phyloP scores from a whole-genome alignment of 305 asterid genomes.

The Fraxinus xanthoxyloides region DNA sequence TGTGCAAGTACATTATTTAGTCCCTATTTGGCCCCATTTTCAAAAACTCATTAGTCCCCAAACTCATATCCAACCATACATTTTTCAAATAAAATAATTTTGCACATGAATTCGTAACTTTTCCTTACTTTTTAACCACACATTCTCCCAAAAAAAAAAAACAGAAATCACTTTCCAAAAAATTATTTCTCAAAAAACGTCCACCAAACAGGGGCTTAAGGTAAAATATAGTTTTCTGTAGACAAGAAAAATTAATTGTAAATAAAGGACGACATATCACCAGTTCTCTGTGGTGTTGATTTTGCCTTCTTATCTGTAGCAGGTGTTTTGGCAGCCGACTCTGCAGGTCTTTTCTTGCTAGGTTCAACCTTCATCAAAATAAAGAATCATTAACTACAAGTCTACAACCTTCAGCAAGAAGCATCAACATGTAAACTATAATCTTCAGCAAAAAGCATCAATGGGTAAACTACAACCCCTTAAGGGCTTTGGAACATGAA shows the following conservation, averaged over 20 bases:
- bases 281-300: conserved; percentile 71
- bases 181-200: background rate
- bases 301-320: conserved; percentile 69
- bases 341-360: conserved; percentile 67
- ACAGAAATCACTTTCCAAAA: background rate
- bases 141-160: background rate
- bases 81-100: too few species aligned
- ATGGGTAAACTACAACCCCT: background rate
- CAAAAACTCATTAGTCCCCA: background rate
- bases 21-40: background rate
- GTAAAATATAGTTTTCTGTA: background rate
- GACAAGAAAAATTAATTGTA: background rate
- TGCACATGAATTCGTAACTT: background rate
- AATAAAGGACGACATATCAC: conserved; percentile 24
- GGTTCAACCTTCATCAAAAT: conserved; percentile 41
- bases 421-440: background rate
- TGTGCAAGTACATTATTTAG: background rate
- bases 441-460: background rate
- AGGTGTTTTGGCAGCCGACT: conserved; percentile 66
- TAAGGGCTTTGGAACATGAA: background rate
- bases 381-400: background rate
- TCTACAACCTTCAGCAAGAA: background rate
- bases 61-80: background rate
- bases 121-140: background rate
- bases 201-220: background rate